Base-by-base conservation (phyloP, 2,329 filamentous ascomycete genomes). In the Onygenales sp. region DNA sequence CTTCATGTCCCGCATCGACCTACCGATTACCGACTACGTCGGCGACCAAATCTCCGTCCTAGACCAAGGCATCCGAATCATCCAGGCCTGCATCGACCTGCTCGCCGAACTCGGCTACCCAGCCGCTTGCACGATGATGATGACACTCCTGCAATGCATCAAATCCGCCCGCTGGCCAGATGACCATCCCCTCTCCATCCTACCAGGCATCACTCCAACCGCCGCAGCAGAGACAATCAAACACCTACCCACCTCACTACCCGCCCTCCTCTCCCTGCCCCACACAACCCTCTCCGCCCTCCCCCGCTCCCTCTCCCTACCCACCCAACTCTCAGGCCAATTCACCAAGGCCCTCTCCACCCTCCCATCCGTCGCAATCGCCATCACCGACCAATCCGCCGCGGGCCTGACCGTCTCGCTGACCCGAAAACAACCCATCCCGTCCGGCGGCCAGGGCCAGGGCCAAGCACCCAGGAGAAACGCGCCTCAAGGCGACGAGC, bases 1-100 rank as follows among this genome's bases (percentile, higher is more conserved):
- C 0, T 90, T 96, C 71, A 95, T 98, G 82, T 89, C 87, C 17
- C 86, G 92, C 54, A 86, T 97, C 60, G 84, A 92, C 52, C 82
- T 98, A 3, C 94, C 94, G 3, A 96, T 98, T 54, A 86, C 88
- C 0, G 93, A 98, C 77, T 98, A 98, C 66, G 90, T 98, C 2
- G 93, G 93, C 62, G 93, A 98, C 69, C 88, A 95, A 71, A 85
- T 78, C 53, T 82, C 78, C 51, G 93, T 98, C 2, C 79, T 98
- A 1, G 93, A 98, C 68, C 93, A 98, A 68, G 88, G 89, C 5
- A 93, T 98, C 55, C 93, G 93, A 81, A 93, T 98, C 67, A 85
- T 96, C 36, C 93, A 98, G 69, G 94, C 93, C 1, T 87, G 86
- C 5, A 92, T 98, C 63, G 94, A 98, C 66, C 86, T 96, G 8